Evolutionary conservation across 768 basidiomycete species (phyloP).

Genomic region (Daedaleopsis nitida): DNA sequence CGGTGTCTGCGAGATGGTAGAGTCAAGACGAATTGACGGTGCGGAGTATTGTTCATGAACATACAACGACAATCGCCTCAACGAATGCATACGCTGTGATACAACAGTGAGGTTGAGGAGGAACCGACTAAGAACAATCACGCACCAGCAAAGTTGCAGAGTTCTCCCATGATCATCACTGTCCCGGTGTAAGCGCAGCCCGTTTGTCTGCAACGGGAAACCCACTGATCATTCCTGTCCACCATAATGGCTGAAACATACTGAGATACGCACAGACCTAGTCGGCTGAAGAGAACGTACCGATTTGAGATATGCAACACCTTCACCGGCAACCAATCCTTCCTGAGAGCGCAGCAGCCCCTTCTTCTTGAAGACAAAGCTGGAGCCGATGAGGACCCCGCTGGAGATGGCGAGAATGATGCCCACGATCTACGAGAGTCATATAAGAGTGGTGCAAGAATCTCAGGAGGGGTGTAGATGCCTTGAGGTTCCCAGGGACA

Average conservation of each 20-base stretch:
- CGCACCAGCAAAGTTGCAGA: conserved; percentile 85
- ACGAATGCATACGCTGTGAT: conserved; percentile 80
- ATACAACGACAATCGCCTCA: conserved; percentile 88
- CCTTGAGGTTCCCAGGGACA: conserved; percentile 30
- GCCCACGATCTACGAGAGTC: conserved; percentile 59
- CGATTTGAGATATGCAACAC: conserved; percentile 94
- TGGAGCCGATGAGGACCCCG: conserved; percentile 87
- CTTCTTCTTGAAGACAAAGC: conserved; percentile 99
- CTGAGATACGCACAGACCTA: neutral
- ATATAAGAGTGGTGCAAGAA: neutral
- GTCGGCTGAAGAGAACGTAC: conserved; percentile 45
- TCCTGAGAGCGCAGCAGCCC: conserved; percentile 81
- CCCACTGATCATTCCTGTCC: conserved; percentile 88
- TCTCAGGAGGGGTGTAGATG: neutral
- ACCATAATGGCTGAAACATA: conserved; percentile 76
- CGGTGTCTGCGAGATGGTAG: conserved; percentile 62
- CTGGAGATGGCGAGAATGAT: conserved; percentile 75
- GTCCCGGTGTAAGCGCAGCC: conserved; percentile 3
- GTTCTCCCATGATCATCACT: conserved; percentile 93
- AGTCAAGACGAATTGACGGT: neutral
- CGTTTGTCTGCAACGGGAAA: conserved; percentile 13
- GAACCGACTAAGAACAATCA: conserved; percentile 32
- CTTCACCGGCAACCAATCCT: conserved; percentile 77
- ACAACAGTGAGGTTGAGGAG: conserved; percentile 18
- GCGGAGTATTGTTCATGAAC: conserved; percentile 28